Evolutionary conservation across 345 rosid species (phyloP).

Genomic region (Eucalyptus tenuipes): DNA sequence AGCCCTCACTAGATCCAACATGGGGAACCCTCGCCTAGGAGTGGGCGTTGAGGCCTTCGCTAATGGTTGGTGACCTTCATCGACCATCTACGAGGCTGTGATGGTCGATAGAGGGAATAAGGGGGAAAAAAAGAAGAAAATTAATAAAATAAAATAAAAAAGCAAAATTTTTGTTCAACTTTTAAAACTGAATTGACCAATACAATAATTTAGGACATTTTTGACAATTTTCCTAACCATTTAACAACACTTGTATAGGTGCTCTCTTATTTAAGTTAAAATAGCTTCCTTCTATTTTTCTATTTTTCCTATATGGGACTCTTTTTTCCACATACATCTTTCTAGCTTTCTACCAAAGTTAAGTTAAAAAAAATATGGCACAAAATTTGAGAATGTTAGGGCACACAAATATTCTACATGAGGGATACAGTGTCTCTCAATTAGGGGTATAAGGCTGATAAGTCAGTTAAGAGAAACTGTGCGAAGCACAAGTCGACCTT

Average conservation of each 20-base stretch:
- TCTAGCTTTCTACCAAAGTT: not conserved
- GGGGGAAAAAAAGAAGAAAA: too few species aligned
- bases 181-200: not conserved
- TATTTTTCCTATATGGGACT: not conserved
- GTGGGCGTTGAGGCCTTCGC: not conserved
- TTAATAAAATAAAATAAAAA: too few species aligned
- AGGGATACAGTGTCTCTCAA: not conserved
- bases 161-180: too few species aligned
- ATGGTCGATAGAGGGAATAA: too few species aligned
- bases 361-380: not conserved
- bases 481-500: rapidly evolving
- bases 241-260: not conserved
- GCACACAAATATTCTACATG: not conserved
- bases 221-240: not conserved
- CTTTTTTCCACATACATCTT: not conserved
- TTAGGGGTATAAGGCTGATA: too few species aligned
- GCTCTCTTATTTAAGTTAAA: too few species aligned
- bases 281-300: not conserved
- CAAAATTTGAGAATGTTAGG: not conserved
- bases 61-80: not conserved
- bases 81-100: not conserved
- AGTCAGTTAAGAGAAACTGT: too few species aligned
- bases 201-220: not conserved
- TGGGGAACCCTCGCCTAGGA: not conserved
- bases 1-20: not conserved